phyloP scores from a whole-genome alignment of 2,329 filamentous ascomycete species.

The Thelonectria olida region DNA sequence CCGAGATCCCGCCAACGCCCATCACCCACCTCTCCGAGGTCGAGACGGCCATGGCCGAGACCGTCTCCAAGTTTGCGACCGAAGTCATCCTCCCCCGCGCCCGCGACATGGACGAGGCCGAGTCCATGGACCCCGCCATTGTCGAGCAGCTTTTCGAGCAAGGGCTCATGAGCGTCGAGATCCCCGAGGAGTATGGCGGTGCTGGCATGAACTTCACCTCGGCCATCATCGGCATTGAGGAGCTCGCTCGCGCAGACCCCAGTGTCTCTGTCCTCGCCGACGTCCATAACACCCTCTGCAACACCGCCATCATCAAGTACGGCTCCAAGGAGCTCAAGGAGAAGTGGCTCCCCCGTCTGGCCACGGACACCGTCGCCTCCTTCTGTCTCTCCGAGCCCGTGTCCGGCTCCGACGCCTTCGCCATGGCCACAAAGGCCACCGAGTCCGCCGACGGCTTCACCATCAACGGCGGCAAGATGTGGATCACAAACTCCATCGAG shows the following conservation, averaged over 20 bases:
- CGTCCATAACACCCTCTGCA: conserved; percentile 98
- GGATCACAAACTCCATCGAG: conserved; percentile 98
- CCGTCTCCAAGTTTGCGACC: conserved; percentile 89
- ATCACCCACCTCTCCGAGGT: conserved; percentile 93
- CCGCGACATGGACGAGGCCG: conserved; percentile 96
- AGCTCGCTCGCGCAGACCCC: conserved; percentile 92
- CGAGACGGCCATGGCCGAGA: conserved; percentile 87
- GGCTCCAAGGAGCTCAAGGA: conserved; percentile 81
- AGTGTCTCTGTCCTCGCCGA: conserved; percentile 95
- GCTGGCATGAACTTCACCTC: conserved; percentile 99
- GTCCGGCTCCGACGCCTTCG: conserved; percentile 95
- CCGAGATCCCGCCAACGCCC: conserved; percentile 85
- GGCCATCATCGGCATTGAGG: conserved; percentile 96
- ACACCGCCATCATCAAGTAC: conserved; percentile 90
- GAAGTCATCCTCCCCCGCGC: conserved; percentile 91
- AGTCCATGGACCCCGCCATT: conserved; percentile 87
- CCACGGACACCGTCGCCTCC: conserved; percentile 88
- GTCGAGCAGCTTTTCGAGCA: conserved; percentile 97
- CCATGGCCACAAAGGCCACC: conserved; percentile 87
- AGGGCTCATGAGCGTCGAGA: conserved; percentile 96
- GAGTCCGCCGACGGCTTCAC: conserved; percentile 86
- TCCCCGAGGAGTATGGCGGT: conserved; percentile 95
- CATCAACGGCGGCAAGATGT: conserved; percentile 97
- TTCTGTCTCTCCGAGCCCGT: conserved; percentile 94
- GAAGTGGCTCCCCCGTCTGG: conserved; percentile 88